Evolutionary conservation across 495 filamentous ascomycete species (phyloP).

Genomic region (Hypoxylon rickii): DNA sequence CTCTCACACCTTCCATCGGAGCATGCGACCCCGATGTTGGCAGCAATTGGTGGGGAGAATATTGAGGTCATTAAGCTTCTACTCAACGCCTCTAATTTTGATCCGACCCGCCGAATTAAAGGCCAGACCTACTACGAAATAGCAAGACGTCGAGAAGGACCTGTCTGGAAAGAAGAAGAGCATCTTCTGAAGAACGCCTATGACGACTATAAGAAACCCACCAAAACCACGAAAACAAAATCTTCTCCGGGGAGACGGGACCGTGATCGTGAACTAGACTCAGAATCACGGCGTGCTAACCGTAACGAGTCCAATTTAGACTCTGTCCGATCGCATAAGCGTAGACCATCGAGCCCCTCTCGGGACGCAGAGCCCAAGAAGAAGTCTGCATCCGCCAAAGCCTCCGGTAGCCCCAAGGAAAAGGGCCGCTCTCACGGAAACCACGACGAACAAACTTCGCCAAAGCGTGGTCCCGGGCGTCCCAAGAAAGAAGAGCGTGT

Average conservation of each 20-base stretch:
- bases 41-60: conserved; percentile 90
- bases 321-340: conserved; percentile 46
- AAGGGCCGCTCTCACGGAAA: conserved; percentile 46
- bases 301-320: conserved; percentile 54
- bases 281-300: conserved; percentile 52
- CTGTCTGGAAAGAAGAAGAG: conserved; percentile 87
- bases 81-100: conserved; percentile 74
- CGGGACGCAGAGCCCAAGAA: conserved; percentile 48
- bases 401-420: conserved; percentile 47
- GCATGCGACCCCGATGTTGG: conserved; percentile 87
- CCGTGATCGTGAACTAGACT: conserved; percentile 62
- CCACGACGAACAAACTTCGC: conserved; percentile 47
- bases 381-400: conserved; percentile 38
- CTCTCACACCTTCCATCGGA: conserved; percentile 52
- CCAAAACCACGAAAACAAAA: conserved; percentile 49
- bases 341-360: conserved; percentile 54
- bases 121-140: conserved; percentile 84
- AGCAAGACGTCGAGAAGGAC: conserved; percentile 77
- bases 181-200: conserved; percentile 80
- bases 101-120: conserved; percentile 71
- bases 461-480: conserved; percentile 53
- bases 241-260: conserved; percentile 58
- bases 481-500: conserved; percentile 55
- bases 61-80: conserved; percentile 79
- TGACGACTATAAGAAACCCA: conserved; percentile 61